These are phyloP conservation scores for Camellia japonica DNA, from an alignment of 148 eudicot species.

Conservation along the genomic window DNA sequence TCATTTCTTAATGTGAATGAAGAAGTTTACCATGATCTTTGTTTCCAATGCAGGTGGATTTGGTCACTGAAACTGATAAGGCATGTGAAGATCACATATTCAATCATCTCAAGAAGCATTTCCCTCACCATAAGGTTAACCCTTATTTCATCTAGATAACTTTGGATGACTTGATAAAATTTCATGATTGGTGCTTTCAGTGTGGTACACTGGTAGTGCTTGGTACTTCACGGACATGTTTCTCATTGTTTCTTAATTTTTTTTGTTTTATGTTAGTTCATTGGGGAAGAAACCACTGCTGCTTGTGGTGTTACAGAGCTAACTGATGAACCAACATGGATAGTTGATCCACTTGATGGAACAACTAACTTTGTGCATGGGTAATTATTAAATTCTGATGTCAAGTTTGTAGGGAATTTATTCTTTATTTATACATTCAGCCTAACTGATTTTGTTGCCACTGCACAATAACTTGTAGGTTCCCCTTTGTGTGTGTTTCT, in stretches of 20 bases:
- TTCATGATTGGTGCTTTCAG: neutral
- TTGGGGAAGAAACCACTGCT: constrained; percentile 97
- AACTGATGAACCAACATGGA: constrained; percentile 96
- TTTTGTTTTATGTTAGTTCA: constrained; percentile 46
- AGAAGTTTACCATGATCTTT: neutral
- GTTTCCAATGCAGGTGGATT: constrained; percentile 65
- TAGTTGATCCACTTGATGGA: constrained; percentile 96
- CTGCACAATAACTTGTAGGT: constrained; percentile 45
- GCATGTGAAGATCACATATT: constrained; percentile 93
- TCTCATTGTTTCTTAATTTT: neutral
- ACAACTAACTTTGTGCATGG: constrained; percentile 96
- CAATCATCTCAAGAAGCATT: constrained; percentile 65
- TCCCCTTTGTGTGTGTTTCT: constrained; percentile 93
- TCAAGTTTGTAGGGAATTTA: neutral
- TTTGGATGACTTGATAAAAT: neutral
- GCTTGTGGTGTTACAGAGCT: constrained; percentile 75
- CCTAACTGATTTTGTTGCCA: neutral
- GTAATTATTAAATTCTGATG: constrained; percentile 30
- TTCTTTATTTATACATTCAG: neutral
- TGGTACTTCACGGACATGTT: neutral
- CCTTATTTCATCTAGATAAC: constrained; percentile 3
- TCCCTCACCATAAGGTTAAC: constrained; percentile 73
- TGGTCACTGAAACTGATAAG: constrained; percentile 99
- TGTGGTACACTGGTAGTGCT: neutral
- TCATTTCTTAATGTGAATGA: neutral